Evolutionary conservation across 129 eudicot genomes (phyloP).

Genomic region (Tagetes erecta): DNA sequence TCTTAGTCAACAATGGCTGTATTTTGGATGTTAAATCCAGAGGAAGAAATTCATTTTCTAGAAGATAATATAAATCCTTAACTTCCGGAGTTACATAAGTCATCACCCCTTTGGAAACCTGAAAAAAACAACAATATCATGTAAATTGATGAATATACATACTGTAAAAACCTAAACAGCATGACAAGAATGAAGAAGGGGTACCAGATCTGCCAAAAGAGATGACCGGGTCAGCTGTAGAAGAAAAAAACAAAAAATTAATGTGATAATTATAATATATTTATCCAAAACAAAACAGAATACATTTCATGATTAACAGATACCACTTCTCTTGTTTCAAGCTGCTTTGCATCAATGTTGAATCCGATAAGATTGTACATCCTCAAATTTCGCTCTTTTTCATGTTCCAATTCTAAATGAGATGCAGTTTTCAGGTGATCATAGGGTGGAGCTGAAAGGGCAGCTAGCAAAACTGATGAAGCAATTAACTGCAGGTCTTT

Average conservation of each 20-base stretch:
- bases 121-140: conserved; percentile 2
- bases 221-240: conserved; percentile 79
- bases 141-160: background rate
- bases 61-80: conserved; percentile 66
- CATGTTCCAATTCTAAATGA: conserved; percentile 81
- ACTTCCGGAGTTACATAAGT: conserved; percentile 84
- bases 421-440: conserved; percentile 58
- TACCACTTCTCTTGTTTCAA: conserved; percentile 82
- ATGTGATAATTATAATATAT: background rate
- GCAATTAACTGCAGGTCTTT: conserved; percentile 94
- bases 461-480: conserved; percentile 89
- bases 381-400: conserved; percentile 62
- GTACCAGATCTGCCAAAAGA: conserved; percentile 70
- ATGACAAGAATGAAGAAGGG: conserved; percentile 4
- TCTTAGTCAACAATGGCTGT: conserved; percentile 62
- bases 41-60: conserved; percentile 77
- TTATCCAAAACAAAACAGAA: background rate
- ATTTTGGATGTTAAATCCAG: conserved; percentile 61
- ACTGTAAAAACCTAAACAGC: background rate
- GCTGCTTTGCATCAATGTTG: conserved; percentile 63
- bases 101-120: conserved; percentile 86
- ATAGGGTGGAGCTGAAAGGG: conserved; percentile 80
- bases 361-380: conserved; percentile 83
- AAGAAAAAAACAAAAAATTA: conserved; percentile 12
- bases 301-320: background rate